Base-by-base conservation (phyloP, 129 eudicot species). In the Arctium minus region DNA sequence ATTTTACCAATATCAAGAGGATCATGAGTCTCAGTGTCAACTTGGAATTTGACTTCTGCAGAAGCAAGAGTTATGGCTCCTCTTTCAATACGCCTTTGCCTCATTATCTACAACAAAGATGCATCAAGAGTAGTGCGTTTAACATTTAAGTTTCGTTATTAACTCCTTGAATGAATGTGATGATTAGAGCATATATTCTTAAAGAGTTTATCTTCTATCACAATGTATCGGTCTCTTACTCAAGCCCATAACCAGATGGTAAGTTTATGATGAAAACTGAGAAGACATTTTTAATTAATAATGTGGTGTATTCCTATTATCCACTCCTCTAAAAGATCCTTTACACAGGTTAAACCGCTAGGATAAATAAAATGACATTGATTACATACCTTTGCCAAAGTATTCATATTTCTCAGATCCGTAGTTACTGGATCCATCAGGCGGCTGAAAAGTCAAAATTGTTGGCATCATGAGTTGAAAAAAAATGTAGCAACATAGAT, bases 1-100 rank as follows among this genome's bases (percentile, higher is more conserved):
- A 42, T 18, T 73, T 76, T 87, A 96, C 99, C 99, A 65, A 96
- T 90, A 86, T 96, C 99, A 84, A 96, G 98, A 81, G 99, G 99
- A 80, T 96, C 99, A 82, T 93, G 99, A 82, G 99, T 96, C 86
- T 96, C 99, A 3, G 99, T 96, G 88, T 96, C 99, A 80, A 96
- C 94, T 85, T 96, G 98, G 79, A 96, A 96, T 75, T 93, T 96
- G 75, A 96, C 99, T 91, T 96, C 99, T 72, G 99, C 98, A 70
- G 98, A 93, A 72, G 98, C 99, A 86, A 96, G 98, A 44, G 99
- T 96, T 62, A 96, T 79, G 76, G 99, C 99, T n/a, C 99, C 99
- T 89, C 96, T 93, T 5, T 93, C 99, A 82, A 96, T 93, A 73
- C 99, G 99, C 78, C 92, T 90, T 84, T 90, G 97, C 88, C 98